Evolutionary conservation across 768 basidiomycete genomes (phyloP).

Genomic region (Psilocybe sp.): DNA sequence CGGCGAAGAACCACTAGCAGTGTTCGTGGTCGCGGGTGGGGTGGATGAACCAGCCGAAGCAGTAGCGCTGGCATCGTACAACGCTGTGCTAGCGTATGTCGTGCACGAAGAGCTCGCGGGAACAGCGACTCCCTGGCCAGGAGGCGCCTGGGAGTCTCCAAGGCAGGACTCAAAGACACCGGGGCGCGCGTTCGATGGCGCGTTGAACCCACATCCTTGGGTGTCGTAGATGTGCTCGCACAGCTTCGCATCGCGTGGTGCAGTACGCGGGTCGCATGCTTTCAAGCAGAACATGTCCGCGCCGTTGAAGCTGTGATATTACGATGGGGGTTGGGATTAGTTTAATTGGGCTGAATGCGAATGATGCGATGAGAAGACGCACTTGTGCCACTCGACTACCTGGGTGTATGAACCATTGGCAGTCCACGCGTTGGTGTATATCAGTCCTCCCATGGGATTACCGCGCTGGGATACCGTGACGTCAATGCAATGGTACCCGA

Average conservation of each 20-base stretch:
- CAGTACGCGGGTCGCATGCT: constrained; percentile 16
- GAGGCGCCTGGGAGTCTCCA: constrained; percentile 60
- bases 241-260: constrained; percentile 42
- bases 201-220: constrained; percentile 72
- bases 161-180: constrained; percentile 63
- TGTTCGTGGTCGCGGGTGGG: too few species aligned
- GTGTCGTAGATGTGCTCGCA: constrained; percentile 77
- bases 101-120: constrained; percentile 39
- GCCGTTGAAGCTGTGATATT: constrained; percentile 61
- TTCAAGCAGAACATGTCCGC: constrained; percentile 9
- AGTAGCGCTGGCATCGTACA: too few species aligned
- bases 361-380: constrained; percentile 18
- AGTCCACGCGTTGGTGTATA: constrained; percentile 57
- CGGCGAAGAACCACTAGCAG: too few species aligned
- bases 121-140: constrained; percentile 43
- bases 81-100: constrained; percentile 19
- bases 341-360: neutral
- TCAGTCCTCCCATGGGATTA: constrained; percentile 56
- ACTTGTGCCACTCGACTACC: constrained; percentile 70
- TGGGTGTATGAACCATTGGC: constrained; percentile 41
- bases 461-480: constrained; percentile 44
- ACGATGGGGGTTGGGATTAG: neutral
- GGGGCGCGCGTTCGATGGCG: constrained; percentile 56
- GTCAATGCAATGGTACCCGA: constrained; percentile 5
- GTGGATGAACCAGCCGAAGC: too few species aligned